phyloP scores from a whole-genome alignment of 106 monocot genomes.

The Dioscorea dumetorum region DNA sequence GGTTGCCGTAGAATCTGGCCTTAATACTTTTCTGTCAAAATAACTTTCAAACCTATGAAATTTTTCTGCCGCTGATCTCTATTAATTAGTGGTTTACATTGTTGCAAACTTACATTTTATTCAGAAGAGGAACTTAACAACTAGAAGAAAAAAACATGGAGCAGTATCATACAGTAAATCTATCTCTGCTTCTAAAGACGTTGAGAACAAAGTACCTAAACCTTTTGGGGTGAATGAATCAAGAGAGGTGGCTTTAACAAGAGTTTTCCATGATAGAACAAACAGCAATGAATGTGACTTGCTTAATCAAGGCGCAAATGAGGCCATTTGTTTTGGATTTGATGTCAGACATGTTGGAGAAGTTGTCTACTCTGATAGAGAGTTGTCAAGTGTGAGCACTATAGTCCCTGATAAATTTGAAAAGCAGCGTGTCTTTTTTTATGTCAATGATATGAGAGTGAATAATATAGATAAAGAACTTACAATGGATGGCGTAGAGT shows the following conservation, averaged over 20 bases:
- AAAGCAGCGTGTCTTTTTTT: constrained; percentile 1
- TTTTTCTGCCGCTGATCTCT: too few species aligned
- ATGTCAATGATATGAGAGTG: constrained; percentile 1
- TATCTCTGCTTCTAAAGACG: constrained; percentile 7
- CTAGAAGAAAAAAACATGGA: constrained; percentile 26
- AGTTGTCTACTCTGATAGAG: constrained; percentile 1
- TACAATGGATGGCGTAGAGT: neutral
- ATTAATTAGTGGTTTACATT: too few species aligned
- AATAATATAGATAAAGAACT: neutral
- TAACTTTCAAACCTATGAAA: too few species aligned
- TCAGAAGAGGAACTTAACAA: constrained; percentile 24
- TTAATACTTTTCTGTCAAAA: too few species aligned
- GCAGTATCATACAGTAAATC: constrained; percentile 4
- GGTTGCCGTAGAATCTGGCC: too few species aligned
- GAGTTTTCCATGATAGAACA: constrained; percentile 21
- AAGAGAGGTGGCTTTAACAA: constrained; percentile 22
- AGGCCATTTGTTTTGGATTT: constrained; percentile 2
- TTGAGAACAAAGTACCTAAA: constrained; percentile 6
- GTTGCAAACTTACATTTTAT: neutral
- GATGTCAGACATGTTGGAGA: neutral
- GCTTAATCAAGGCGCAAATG: constrained; percentile 2
- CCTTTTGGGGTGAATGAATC: neutral
- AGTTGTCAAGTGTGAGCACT: neutral
- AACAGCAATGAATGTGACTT: constrained; percentile 3
- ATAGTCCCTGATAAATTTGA: neutral